Evolutionary conservation across 495 filamentous ascomycete genomes (phyloP), one percentile per base, ranked within the genome.

Genomic region (Choiromyces venosus): DNA sequence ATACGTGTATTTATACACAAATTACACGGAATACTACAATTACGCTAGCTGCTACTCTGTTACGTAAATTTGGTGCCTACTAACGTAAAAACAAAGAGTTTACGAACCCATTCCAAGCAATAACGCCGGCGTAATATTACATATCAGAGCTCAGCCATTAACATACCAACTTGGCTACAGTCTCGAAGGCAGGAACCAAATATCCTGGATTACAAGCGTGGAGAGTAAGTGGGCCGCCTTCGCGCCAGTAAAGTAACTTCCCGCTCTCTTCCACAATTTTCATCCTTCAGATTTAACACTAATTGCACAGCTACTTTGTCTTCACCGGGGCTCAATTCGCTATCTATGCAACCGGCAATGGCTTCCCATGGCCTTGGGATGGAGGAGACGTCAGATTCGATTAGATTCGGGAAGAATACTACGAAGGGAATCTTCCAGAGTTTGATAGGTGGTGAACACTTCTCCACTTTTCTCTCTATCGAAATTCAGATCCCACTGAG

Each of bases 311-410:
- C 21, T 73, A 73, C 38, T 73, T 73, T 42, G 56, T 73, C 5
- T 76, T 74, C 46, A 74, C 67, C 10, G 74, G 74, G 2, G 68
- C 71, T 8, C 67, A 69, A 9, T 76, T 73, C 19, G 71, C 46
- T 4, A 10, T 74, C 8, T 76, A 76, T 67, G 71, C 67, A 33
- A 76, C 71, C 9, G 72, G 74, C 9, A 74, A 71, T 67, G 73
- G 73, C 7, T 71, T 74, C 19, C 69, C 69, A 29, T 71, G 72
- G 72, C 72, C 67, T 29, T 66, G 65, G 21, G 67, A 65, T 5
- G 72, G 46, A 0, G 56, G 39, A 4, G 67, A 66, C 39, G 72
- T 70, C 36, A 65, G 72, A 14, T 74, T 71, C 21, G 39, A 74
- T n/a, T 74, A 68, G 72, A 19, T 74, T 16, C 19, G 37, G 19